phyloP scores from a whole-genome alignment of 2,329 filamentous ascomycete genomes.

The Ascochyta viciae-villosae region DNA sequence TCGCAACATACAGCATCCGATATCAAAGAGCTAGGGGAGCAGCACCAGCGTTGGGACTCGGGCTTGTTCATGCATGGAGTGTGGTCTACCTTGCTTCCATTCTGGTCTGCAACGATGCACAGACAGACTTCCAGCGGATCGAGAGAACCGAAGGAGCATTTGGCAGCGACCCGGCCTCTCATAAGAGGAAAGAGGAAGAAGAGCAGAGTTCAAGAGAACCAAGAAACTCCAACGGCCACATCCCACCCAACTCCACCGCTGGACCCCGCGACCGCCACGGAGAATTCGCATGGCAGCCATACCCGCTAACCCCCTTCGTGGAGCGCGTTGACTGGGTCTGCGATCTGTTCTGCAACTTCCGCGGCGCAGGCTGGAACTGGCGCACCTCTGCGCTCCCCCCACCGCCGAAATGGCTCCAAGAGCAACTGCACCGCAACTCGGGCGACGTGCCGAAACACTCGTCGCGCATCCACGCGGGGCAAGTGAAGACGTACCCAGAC shows the following conservation, averaged over 20 bases:
- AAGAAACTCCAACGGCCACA: background rate
- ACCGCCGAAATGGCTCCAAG: constrained; percentile 51
- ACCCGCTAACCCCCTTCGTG: constrained; percentile 54
- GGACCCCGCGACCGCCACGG: constrained; percentile 42
- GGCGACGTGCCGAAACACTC: constrained; percentile 28
- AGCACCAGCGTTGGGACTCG: constrained; percentile 62
- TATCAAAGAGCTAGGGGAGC: constrained; percentile 58
- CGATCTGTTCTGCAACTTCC: constrained; percentile 64
- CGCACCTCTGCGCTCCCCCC: constrained; percentile 58
- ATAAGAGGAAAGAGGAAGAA: background rate
- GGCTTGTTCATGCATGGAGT: constrained; percentile 62
- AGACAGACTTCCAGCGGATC: constrained; percentile 63
- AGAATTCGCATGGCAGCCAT: constrained; percentile 61
- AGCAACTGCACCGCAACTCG: constrained; percentile 44
- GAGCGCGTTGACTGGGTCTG: constrained; percentile 65
- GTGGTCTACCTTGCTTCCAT: constrained; percentile 61
- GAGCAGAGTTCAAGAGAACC: background rate
- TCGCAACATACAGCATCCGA: constrained; percentile 54
- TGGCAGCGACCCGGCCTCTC: constrained; percentile 4
- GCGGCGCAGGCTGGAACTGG: constrained; percentile 68
- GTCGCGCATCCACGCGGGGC: constrained; percentile 36
- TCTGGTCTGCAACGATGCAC: constrained; percentile 63
- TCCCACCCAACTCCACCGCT: constrained; percentile 9
- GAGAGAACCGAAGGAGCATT: constrained; percentile 52
- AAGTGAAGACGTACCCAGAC: constrained; percentile 48